Evolutionary conservation across 2,329 filamentous ascomycete species (phyloP).

Genomic region (Hypoxylon sp.): DNA sequence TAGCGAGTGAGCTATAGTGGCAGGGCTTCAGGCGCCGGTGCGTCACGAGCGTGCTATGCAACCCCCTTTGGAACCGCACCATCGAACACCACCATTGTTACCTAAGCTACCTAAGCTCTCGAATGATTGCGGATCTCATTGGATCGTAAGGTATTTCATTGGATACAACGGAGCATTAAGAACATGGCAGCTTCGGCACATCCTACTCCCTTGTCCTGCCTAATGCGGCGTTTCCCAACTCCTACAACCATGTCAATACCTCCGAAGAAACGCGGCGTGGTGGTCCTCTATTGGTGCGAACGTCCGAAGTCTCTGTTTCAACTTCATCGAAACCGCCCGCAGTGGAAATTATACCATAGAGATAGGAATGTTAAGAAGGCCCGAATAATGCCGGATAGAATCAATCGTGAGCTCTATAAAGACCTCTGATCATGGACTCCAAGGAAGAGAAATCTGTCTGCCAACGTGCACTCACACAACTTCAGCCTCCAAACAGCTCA

Average conservation of each 20-base stretch:
- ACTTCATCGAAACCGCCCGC: constrained; percentile 22
- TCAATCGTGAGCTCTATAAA: constrained; percentile 31
- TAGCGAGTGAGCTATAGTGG: constrained; percentile 32
- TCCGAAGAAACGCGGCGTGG: constrained; percentile 29
- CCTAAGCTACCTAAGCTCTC: background rate
- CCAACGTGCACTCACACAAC: constrained; percentile 4
- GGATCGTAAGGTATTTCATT: constrained; percentile 18
- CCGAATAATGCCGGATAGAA: constrained; percentile 36
- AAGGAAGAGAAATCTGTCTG: constrained; percentile 4
- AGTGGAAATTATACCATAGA: constrained; percentile 17
- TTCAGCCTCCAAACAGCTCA: background rate
- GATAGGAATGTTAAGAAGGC: constrained; percentile 23
- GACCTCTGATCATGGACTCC: constrained; percentile 16
- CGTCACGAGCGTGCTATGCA: constrained; percentile 22
- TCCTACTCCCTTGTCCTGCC: constrained; percentile 24
- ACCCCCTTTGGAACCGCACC: constrained; percentile 3
- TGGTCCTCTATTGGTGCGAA: constrained; percentile 36
- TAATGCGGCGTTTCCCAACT: constrained; percentile 14
- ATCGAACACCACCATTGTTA: constrained; percentile 15
- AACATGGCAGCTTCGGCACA: constrained; percentile 16
- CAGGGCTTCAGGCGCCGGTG: constrained; percentile 28
- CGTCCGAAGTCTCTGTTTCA: constrained; percentile 28
- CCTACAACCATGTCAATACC: constrained; percentile 15
- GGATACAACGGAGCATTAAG: background rate
- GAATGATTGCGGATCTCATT: constrained; percentile 15